These are phyloP conservation scores for Acacia concinna DNA, from an alignment of 331 rosid genomes.

Conservation along the genomic window DNA sequence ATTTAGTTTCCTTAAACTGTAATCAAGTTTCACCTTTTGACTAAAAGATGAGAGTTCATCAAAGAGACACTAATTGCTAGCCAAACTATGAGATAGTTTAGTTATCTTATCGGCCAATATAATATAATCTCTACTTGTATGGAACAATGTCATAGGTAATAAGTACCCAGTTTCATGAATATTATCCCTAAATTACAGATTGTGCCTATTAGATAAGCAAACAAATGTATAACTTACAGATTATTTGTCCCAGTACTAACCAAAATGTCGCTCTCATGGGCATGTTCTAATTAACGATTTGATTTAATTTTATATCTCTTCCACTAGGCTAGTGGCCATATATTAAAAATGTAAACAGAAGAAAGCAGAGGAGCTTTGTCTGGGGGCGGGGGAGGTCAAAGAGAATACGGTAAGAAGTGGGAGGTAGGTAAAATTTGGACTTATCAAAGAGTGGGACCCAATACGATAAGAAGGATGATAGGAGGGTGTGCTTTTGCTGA, in stretches of 20 bases:
- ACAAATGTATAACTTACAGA: too few relatives aligned
- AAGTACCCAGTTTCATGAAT: too few relatives aligned
- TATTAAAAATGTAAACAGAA: background rate
- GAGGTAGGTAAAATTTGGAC: background rate
- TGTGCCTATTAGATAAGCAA: background rate
- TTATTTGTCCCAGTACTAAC: background rate
- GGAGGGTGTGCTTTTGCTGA: conserved; percentile 23
- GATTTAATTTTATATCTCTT: too few relatives aligned
- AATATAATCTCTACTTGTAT: too few relatives aligned
- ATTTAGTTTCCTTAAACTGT: too few relatives aligned
- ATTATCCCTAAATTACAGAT: background rate
- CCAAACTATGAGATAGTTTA: too few relatives aligned
- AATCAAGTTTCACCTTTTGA: too few relatives aligned
- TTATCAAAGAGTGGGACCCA: conserved; percentile 27
- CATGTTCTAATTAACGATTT: background rate
- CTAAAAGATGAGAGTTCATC: too few relatives aligned
- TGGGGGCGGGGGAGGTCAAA: background rate
- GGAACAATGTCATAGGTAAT: too few relatives aligned
- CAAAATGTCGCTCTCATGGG: background rate
- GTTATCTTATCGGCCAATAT: too few relatives aligned
- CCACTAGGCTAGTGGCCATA: too few relatives aligned
- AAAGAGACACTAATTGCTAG: too few relatives aligned
- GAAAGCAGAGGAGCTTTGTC: background rate
- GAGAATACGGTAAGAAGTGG: background rate
- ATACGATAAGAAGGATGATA: conserved; percentile 39